phyloP scores from a whole-genome alignment of 352 stramenopile species.

The Phytophthora ramorum region DNA sequence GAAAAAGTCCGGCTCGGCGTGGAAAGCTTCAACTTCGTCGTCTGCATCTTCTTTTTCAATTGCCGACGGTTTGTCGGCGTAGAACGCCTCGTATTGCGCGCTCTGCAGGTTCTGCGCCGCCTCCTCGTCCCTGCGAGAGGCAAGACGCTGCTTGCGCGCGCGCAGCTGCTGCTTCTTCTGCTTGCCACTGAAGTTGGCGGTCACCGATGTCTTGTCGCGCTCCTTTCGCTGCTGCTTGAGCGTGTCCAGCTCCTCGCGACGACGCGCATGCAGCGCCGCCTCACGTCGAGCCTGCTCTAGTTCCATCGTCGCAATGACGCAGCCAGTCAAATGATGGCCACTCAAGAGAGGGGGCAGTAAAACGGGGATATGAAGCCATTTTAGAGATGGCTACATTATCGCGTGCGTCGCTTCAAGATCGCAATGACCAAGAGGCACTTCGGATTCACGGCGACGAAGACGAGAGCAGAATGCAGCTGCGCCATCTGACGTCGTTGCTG shows the following conservation, averaged over 20 bases:
- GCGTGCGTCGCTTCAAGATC: constrained; percentile 53
- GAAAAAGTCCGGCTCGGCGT: constrained; percentile 67
- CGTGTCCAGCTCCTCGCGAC: constrained; percentile 72
- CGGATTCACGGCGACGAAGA: not conserved
- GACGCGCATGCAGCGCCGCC: constrained; percentile 70
- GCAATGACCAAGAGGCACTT: constrained; percentile 9
- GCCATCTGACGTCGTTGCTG: constrained; percentile 92
- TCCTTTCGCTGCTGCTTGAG: constrained; percentile 88
- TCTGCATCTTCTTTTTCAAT: constrained; percentile 35
- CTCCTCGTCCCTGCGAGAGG: constrained; percentile 65
- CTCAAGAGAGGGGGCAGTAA: not conserved
- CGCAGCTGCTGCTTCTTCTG: constrained; percentile 89
- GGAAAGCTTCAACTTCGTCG: constrained; percentile 49
- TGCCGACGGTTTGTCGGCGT: constrained; percentile 36
- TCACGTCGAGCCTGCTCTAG: constrained; percentile 69
- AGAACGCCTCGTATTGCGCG: constrained; percentile 61
- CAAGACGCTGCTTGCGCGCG: constrained; percentile 81
- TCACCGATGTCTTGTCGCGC: constrained; percentile 58
- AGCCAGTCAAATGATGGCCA: constrained; percentile 19
- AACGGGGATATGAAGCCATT: not conserved
- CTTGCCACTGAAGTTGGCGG: constrained; percentile 83
- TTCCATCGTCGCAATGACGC: constrained; percentile 17
- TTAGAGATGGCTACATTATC: constrained; percentile 18
- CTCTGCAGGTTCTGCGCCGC: constrained; percentile 62
- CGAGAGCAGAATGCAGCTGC: constrained; percentile 86